Evolutionary conservation across 2,329 filamentous ascomycete species (phyloP), one percentile per base, ranked within the genome.

Genomic region (Calonectria crousiana): DNA sequence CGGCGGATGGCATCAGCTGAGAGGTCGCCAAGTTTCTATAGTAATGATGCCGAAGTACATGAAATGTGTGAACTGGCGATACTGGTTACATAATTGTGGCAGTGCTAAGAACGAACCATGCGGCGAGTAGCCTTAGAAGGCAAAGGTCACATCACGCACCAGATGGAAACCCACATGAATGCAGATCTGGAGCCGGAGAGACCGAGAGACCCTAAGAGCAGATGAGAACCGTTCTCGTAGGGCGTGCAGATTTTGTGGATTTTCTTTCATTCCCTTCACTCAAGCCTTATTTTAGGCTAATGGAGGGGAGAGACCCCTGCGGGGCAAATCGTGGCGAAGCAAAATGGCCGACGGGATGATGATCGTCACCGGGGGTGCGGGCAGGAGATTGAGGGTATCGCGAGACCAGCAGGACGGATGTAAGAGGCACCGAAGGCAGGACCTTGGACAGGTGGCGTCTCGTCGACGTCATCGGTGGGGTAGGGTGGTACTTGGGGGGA

Each of bases 301-400:
- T 32, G 34, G 28, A 41, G 49, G 32, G 28, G 69, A 28, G 30
- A 28, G 32, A 18, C 20, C 38, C 41, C 36, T 6, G 69, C 34
- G 32, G 51, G 32, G 49, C 26, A 51, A 16, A 67, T 58, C 26
- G 56, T 64, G 70, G 70, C 65, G 44, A 49, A 72, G 56, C 47
- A 64, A 18, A 36, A 52, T 47, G n/a, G 18, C 36, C 38, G 16
- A 41, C 38, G 58, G 67, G 67, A 71, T 71, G 68, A 67, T 53
- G 74, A 73, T 71, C 67, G 71, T 58, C 49, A 30, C 26, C 23
- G 36, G 26, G 28, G 64, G 34, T 52, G 53, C 41, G 28, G 62
- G 32, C 34, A 52, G n/a, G 36, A 44, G 34, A 51, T 70, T 75
- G 74, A 75, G 66, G 74, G 67, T 65, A 74, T 75, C 74, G 68